Conservation (phyloP, 2,329 filamentous ascomycete genomes). For the Cladophialophora psammophila region DNA sequence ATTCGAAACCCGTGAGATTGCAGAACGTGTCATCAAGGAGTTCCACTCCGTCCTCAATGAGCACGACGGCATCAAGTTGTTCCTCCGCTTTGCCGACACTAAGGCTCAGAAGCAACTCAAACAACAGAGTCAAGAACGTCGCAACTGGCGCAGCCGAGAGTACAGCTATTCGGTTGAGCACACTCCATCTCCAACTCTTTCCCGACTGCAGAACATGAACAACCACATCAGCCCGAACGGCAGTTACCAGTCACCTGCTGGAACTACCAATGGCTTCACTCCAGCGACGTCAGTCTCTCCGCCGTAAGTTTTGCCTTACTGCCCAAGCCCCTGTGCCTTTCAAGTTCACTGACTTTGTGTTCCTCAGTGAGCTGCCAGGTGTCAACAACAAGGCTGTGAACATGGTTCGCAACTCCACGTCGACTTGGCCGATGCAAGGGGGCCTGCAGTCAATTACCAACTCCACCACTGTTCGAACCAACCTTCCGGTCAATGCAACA, state of each 20-base stretch:
- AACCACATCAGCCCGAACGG: slow-evolving; percentile 53
- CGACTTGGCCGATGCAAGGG: slow-evolving; percentile 48
- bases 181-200: slow-evolving; percentile 54
- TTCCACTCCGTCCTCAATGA: slow-evolving; percentile 83
- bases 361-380: slow-evolving; percentile 47
- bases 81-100: slow-evolving; percentile 96
- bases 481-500: slow-evolving; percentile 39
- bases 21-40: slow-evolving; percentile 84
- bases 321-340: neutral
- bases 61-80: slow-evolving; percentile 81
- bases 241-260: slow-evolving; percentile 54
- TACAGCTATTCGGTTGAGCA: slow-evolving; percentile 71
- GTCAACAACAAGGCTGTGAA: slow-evolving; percentile 48
- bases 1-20: slow-evolving; percentile 87
- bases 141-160: slow-evolving; percentile 94
- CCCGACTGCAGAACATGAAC: slow-evolving; percentile 50
- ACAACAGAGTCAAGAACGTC: slow-evolving; percentile 91
- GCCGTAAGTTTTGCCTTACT: slow-evolving; percentile 48
- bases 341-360: slow-evolving; percentile 42
- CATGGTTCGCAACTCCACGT: slow-evolving; percentile 42
- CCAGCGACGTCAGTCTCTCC: slow-evolving; percentile 58
- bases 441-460: slow-evolving; percentile 50
- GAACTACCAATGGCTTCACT: slow-evolving; percentile 53
- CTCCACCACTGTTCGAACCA: slow-evolving; percentile 43
- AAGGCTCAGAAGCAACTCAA: slow-evolving; percentile 96